A percentile compares a stretch with the other conserved stretches of the same genome.
Conservation (phyloP, 73 alveolate genomes). For the Halteria grandinella region DNA sequence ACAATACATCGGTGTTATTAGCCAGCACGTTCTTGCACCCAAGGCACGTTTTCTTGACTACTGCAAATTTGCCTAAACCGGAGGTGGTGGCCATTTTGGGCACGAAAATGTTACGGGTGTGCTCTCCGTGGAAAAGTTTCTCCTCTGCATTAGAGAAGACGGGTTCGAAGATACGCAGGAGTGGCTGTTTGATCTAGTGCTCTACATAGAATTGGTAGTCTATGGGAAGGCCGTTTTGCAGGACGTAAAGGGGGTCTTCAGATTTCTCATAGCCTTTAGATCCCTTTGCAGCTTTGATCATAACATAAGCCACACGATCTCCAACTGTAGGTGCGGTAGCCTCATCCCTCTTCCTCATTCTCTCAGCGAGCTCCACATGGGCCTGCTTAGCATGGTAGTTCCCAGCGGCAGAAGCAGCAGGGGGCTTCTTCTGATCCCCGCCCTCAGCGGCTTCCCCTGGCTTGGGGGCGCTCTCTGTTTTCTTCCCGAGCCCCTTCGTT, state of each 20-base stretch:
- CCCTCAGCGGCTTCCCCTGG: constrained; percentile 22
- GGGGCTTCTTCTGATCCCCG: constrained; percentile 55
- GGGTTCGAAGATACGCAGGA: constrained; percentile 93
- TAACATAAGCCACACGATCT: constrained; percentile 99
- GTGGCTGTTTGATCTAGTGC: constrained; percentile 97
- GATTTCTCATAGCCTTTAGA: constrained; percentile 93
- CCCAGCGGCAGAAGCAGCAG: constrained; percentile 3
- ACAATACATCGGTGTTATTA: constrained; percentile 72
- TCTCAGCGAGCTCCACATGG: constrained; percentile 99
- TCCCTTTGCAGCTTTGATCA: constrained; percentile 93
- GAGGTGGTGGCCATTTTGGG: constrained; percentile 42
- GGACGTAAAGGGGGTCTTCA: constrained; percentile 99
- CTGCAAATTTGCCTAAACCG: constrained; percentile 70
- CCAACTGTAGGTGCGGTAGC: constrained; percentile 98
- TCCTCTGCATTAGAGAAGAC: constrained; percentile 87
- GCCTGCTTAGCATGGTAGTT: constrained; percentile 93
- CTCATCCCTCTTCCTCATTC: constrained; percentile 95
- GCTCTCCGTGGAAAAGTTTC: constrained; percentile 75
- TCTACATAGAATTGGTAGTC: constrained; percentile 97
- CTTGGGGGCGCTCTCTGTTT: constrained; percentile 75
- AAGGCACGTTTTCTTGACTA: constrained; percentile 74
- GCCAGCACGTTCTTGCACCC: constrained; percentile 74
- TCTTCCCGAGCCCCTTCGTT: constrained; percentile 94
- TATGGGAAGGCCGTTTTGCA: constrained; percentile 96
- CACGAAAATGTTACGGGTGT: constrained; percentile 31